Conservation (phyloP, 2,329 filamentous ascomycete genomes). For the Bipolaris zeicola region DNA sequence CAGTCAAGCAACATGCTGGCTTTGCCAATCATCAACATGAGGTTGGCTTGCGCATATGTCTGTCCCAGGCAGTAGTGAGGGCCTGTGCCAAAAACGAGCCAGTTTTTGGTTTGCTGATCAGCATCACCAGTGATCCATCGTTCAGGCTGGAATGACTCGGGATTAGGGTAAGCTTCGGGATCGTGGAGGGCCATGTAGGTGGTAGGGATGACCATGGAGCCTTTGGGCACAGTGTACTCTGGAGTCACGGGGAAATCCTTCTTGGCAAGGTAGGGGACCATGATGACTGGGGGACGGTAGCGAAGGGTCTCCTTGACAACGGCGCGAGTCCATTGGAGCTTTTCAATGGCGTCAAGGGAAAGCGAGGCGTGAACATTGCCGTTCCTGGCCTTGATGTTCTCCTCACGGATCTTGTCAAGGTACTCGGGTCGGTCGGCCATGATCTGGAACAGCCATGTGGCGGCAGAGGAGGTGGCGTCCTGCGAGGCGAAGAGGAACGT, state of each 20-base stretch:
- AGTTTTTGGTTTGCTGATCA: conserved; percentile 93
- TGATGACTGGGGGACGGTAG: conserved; percentile 93
- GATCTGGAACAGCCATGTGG: conserved; percentile 94
- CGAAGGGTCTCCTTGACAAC: conserved; percentile 73
- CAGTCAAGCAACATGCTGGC: conserved; percentile 86
- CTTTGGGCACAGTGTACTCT: conserved; percentile 90
- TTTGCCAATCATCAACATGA: conserved; percentile 89
- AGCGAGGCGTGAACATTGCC: conserved; percentile 74
- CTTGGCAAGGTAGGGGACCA: conserved; percentile 95
- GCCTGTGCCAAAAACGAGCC: conserved; percentile 91
- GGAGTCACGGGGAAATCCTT: conserved; percentile 91
- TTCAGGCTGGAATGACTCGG: conserved; percentile 67
- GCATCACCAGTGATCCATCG: conserved; percentile 80
- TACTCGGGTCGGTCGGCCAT: conserved; percentile 93
- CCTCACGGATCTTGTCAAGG: conserved; percentile 86
- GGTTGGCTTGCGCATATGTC: conserved; percentile 85
- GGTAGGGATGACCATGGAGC: conserved; percentile 92
- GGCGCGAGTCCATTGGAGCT: conserved; percentile 86
- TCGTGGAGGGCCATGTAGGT: conserved; percentile 91
- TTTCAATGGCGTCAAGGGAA: conserved; percentile 84
- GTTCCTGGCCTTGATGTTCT: conserved; percentile 78
- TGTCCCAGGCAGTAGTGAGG: conserved; percentile 97
- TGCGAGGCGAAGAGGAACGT: conserved; percentile 97
- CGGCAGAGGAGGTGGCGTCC: conserved; percentile 92
- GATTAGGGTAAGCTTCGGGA: conserved; percentile 87